phyloP scores from a whole-genome alignment of 768 basidiomycete genomes.

The Tricholoma furcatifolium region DNA sequence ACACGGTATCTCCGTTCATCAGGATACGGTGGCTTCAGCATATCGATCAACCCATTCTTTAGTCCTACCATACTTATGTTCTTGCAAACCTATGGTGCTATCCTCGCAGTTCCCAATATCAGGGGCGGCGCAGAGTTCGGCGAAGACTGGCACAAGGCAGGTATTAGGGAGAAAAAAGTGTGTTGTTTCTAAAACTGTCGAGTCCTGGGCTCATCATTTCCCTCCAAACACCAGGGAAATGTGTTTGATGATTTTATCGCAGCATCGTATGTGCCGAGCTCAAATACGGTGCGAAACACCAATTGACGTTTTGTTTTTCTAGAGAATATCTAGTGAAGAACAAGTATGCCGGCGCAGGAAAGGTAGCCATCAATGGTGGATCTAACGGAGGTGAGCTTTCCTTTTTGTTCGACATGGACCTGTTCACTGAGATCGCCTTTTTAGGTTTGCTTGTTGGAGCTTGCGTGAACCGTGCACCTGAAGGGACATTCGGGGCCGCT shows the following conservation, averaged over 20 bases:
- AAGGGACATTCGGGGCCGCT: slow-evolving; percentile 73
- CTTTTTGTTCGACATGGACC: not conserved
- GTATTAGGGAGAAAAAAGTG: slow-evolving; percentile 70
- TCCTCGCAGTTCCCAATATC: slow-evolving; percentile 60
- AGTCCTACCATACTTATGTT: slow-evolving; percentile 70
- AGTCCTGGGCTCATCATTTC: slow-evolving; percentile 3
- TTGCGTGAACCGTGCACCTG: slow-evolving; percentile 77
- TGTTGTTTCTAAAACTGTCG: slow-evolving; percentile 2
- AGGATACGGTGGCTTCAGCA: slow-evolving; percentile 84
- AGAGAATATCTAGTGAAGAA: slow-evolving; percentile 74
- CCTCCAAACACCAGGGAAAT: slow-evolving; percentile 45
- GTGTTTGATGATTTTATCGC: slow-evolving; percentile 84
- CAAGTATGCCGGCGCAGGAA: slow-evolving; percentile 65
- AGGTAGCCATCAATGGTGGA: slow-evolving; percentile 75
- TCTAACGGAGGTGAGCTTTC: slow-evolving; percentile 72
- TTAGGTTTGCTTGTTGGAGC: slow-evolving; percentile 79
- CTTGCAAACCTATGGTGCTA: slow-evolving; percentile 65
- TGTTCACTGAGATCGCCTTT: not conserved
- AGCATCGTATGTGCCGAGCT: slow-evolving; percentile 56
- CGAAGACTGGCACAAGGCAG: slow-evolving; percentile 81
- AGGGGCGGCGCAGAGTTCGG: slow-evolving; percentile 80
- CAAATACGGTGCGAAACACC: not conserved
- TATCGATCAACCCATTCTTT: slow-evolving; percentile 73
- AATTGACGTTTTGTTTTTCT: not conserved
- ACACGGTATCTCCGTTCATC: not conserved